Conservation (phyloP, 257 asterid species). For the Nicotiana obtusifolia region DNA sequence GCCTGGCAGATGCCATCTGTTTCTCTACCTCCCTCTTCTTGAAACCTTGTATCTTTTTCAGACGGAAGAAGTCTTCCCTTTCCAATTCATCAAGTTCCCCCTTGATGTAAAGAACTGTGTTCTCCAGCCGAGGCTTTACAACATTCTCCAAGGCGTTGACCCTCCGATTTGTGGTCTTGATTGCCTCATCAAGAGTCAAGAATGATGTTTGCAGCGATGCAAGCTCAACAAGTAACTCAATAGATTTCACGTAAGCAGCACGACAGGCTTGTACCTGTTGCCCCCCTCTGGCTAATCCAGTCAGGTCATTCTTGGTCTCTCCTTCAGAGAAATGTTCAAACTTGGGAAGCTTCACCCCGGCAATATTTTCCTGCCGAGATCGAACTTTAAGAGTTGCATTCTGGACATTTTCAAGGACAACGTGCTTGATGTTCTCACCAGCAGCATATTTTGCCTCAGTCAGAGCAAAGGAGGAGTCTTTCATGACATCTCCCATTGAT, state of each 20-base stretch:
- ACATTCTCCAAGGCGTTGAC: conserved; percentile 48
- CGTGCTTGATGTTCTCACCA: conserved; percentile 45
- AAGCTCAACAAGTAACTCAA: conserved; percentile 45
- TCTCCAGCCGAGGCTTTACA: conserved; percentile 45
- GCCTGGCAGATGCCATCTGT: conserved; percentile 33
- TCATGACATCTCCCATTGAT: conserved; percentile 44
- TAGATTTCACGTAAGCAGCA: conserved; percentile 40
- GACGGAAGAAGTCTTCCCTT: conserved; percentile 47
- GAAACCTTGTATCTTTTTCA: conserved; percentile 49
- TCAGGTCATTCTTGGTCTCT: conserved; percentile 44
- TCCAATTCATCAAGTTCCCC: conserved; percentile 47
- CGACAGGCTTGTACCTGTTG: conserved; percentile 50
- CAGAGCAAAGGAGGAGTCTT: conserved; percentile 32
- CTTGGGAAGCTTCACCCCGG: conserved; percentile 49
- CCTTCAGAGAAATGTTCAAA: conserved; percentile 38
- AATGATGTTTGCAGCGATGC: conserved; percentile 48
- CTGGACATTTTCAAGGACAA: conserved; percentile 43
- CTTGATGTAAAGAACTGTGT: conserved; percentile 39
- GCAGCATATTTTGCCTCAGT: conserved; percentile 45
- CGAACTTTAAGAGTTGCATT: conserved; percentile 39
- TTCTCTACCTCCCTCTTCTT: conserved; percentile 36
- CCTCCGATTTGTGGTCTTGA: conserved; percentile 48
- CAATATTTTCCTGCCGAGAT: conserved; percentile 39
- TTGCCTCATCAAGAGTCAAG: conserved; percentile 47
- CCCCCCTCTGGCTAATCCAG: conserved; percentile 48